Evolutionary conservation across 768 basidiomycete genomes (phyloP).

Genomic region (Pleurotus salmoneostramineus): DNA sequence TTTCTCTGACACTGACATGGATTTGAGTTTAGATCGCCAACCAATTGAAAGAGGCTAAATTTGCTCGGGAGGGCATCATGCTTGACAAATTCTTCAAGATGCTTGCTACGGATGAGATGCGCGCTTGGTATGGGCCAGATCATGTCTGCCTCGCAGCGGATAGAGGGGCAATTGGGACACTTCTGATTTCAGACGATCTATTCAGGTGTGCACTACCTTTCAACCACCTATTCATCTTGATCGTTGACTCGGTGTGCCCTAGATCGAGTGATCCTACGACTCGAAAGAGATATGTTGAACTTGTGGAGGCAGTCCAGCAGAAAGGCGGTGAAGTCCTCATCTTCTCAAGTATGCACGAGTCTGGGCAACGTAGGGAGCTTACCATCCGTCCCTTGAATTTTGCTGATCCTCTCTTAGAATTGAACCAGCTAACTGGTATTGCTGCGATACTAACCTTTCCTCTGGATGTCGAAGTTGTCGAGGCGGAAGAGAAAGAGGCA

Average conservation of each 20-base stretch:
- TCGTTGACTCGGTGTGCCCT: not conserved
- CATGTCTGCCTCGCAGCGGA: constrained; percentile 92
- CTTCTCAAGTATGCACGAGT: constrained; percentile 99
- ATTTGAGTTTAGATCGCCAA: constrained; percentile 49
- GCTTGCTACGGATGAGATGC: constrained; percentile 89
- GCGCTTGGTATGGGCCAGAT: constrained; percentile 98
- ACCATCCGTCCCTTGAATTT: constrained; percentile 3
- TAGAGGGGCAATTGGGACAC: constrained; percentile 88
- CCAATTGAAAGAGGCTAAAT: constrained; percentile 92
- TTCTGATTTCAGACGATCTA: constrained; percentile 92
- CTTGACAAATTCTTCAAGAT: constrained; percentile 99
- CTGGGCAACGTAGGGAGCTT: constrained; percentile 83
- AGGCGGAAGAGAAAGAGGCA: constrained; percentile 84
- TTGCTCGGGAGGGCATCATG: constrained; percentile 88
- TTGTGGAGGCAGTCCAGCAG: constrained; percentile 85
- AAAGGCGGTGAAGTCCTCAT: constrained; percentile 93
- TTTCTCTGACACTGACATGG: not conserved
- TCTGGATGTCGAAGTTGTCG: constrained; percentile 91
- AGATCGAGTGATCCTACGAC: constrained; percentile 78
- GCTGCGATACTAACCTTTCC: constrained; percentile 97
- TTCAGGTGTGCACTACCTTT: constrained; percentile 59
- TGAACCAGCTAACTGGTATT: constrained; percentile 94
- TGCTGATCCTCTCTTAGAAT: constrained; percentile 45
- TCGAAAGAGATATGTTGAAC: constrained; percentile 78
- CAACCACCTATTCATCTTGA: not conserved